These are phyloP conservation scores for Sordaria brevicollis DNA, from an alignment of 495 filamentous ascomycete species.

Conservation along the genomic window DNA sequence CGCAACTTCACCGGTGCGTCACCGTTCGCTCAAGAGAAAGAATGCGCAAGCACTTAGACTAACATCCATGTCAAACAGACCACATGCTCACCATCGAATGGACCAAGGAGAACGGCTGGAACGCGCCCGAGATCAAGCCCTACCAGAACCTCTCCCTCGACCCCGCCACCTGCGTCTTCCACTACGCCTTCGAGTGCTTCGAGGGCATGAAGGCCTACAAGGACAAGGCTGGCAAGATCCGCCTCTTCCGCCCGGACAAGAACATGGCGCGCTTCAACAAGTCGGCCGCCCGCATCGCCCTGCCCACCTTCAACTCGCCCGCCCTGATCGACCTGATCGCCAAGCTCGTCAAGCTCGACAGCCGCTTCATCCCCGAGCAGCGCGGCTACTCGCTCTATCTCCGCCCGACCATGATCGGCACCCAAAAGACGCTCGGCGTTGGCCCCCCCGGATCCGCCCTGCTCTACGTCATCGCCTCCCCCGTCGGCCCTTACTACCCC, in stretches of 20 bases:
- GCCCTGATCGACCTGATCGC: slow-evolving; percentile 70
- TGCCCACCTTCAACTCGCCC: slow-evolving; percentile 68
- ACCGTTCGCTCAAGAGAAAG: background rate
- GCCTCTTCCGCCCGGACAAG: slow-evolving; percentile 88
- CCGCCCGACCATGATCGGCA: slow-evolving; percentile 93
- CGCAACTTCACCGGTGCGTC: slow-evolving; percentile 70
- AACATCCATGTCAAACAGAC: slow-evolving; percentile 40
- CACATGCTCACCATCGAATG: slow-evolving; percentile 97
- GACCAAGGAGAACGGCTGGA: slow-evolving; percentile 70
- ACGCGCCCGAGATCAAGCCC: slow-evolving; percentile 67
- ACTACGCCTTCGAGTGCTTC: slow-evolving; percentile 96
- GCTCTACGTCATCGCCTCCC: slow-evolving; percentile 88
- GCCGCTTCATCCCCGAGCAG: slow-evolving; percentile 74
- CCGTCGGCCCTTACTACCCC: slow-evolving; percentile 95
- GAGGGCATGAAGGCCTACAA: slow-evolving; percentile 99
- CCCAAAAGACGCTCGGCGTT: slow-evolving; percentile 85
- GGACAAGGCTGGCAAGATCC: slow-evolving; percentile 59
- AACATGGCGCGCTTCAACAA: slow-evolving; percentile 93
- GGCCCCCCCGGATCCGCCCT: slow-evolving; percentile 83
- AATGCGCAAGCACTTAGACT: background rate
- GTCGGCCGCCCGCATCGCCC: slow-evolving; percentile 78
- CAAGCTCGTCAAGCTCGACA: slow-evolving; percentile 66
- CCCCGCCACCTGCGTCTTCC: slow-evolving; percentile 92
- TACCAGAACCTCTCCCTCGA: slow-evolving; percentile 97
- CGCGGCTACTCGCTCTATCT: slow-evolving; percentile 91